Conservation (phyloP, 192 early-diverging fungal genomes). For the Backusella parvicylindrica region DNA sequence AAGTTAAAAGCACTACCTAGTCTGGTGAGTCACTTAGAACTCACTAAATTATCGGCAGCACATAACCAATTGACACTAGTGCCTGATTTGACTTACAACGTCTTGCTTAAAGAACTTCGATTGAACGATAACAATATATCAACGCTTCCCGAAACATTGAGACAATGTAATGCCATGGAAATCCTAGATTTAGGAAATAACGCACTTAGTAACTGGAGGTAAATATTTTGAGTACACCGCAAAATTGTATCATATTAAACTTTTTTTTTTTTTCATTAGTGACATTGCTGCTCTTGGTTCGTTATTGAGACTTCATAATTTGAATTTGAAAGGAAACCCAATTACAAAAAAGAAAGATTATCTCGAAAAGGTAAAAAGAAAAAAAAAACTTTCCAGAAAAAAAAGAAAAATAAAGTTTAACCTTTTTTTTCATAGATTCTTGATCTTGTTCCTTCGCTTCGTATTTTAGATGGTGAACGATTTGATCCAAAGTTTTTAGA, state of each 20-base stretch:
- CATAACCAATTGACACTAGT: constrained; percentile 68
- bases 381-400: background rate
- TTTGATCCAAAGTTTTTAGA: constrained; percentile 73
- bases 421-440: constrained; percentile 37
- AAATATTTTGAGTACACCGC: no score
- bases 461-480: constrained; percentile 70
- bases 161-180: constrained; percentile 52
- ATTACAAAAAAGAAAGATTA: constrained; percentile 50
- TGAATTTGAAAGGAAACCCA: constrained; percentile 73
- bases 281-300: constrained; percentile 55
- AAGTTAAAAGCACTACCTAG: constrained; percentile 52
- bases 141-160: constrained; percentile 53
- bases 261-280: no score
- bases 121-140: constrained; percentile 74
- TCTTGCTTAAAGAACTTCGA: constrained; percentile 65
- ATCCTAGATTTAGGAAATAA: constrained; percentile 78
- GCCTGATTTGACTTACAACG: constrained; percentile 60
- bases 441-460: constrained; percentile 54
- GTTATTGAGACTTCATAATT: constrained; percentile 52
- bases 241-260: no score
- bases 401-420: background rate
- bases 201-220: constrained; percentile 53
- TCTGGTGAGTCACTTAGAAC: constrained; percentile 51
- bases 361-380: constrained; percentile 45
- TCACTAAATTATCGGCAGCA: constrained; percentile 75